A percentile compares a stretch with the other conserved stretches of the same genome.
Conservation (phyloP, 2,329 filamentous ascomycete species). For the Diaporthe velutina region DNA sequence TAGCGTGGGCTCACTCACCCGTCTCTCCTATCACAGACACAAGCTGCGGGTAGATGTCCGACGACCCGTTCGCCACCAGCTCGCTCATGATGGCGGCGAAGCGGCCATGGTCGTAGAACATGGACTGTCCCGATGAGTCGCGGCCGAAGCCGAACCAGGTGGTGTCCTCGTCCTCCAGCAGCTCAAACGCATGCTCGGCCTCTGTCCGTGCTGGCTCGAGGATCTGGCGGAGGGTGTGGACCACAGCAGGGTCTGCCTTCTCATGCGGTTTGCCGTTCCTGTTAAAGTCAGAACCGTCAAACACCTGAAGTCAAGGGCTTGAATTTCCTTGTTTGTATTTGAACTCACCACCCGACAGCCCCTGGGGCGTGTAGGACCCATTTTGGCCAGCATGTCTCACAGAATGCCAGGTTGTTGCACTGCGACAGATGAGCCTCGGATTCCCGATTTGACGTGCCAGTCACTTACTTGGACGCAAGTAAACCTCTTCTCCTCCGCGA, state of each 20-base stretch:
- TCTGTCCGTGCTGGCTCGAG: constrained; percentile 16
- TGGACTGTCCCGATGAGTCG: constrained; percentile 9
- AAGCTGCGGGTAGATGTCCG: constrained; percentile 12
- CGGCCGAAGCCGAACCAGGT: constrained; percentile 23
- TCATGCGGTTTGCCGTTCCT: constrained; percentile 14
- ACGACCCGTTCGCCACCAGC: background rate
- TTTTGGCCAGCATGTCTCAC: constrained; percentile 1
- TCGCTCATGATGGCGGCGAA: constrained; percentile 23
- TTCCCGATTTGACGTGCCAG: background rate
- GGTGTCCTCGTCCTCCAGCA: constrained; percentile 24
- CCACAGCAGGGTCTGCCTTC: background rate
- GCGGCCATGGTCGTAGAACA: constrained; percentile 20
- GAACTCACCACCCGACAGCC: background rate
- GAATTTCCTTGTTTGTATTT: too few species aligned
- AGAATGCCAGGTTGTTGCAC: constrained; percentile 24
- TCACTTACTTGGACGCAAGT: constrained; percentile 10
- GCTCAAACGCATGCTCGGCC: constrained; percentile 14
- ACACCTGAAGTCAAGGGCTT: background rate
- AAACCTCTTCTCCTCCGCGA: background rate
- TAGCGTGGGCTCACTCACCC: background rate
- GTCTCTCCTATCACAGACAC: constrained; percentile 17
- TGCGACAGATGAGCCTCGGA: background rate
- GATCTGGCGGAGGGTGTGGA: constrained; percentile 10
- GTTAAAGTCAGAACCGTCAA: too few species aligned
- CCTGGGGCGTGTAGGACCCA: constrained; percentile 5